Conservation (phyloP, 371 early-diverging fungal genomes). For the Phascolomyces articulosus region DNA sequence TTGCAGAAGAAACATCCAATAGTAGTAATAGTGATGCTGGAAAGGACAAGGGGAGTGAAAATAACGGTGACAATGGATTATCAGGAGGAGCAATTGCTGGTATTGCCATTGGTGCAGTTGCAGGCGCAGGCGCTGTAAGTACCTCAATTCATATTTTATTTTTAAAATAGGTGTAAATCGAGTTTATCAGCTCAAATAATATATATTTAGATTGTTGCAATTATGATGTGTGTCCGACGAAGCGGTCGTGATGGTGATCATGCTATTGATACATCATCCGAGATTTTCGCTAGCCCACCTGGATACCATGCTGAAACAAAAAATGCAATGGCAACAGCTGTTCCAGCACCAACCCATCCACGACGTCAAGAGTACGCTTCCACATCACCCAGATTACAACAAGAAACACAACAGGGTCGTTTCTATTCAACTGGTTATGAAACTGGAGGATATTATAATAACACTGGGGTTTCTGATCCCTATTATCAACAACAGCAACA, state of each 20-base stretch:
- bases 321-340: background rate
- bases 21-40: background rate
- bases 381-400: background rate
- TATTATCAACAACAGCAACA: constrained; percentile 9
- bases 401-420: background rate
- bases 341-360: background rate
- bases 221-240: constrained; percentile 2
- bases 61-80: background rate
- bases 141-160: too few species aligned
- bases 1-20: background rate
- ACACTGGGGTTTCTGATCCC: background rate
- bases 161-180: too few species aligned
- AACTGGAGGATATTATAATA: background rate
- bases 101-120: constrained; percentile 15
- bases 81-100: constrained; percentile 13
- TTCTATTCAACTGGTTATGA: constrained; percentile 15
- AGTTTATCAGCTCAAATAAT: too few species aligned
- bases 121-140: constrained; percentile 6
- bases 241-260: constrained; percentile 2
- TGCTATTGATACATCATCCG: constrained; percentile 2
- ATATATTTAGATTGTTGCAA: constrained; percentile 7
- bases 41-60: background rate
- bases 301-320: constrained; percentile 2
- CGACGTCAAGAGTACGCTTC: background rate
- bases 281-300: constrained; percentile 8